Base-by-base conservation (phyloP, 129 eudicot genomes). In the Flaveria sonorensis region DNA sequence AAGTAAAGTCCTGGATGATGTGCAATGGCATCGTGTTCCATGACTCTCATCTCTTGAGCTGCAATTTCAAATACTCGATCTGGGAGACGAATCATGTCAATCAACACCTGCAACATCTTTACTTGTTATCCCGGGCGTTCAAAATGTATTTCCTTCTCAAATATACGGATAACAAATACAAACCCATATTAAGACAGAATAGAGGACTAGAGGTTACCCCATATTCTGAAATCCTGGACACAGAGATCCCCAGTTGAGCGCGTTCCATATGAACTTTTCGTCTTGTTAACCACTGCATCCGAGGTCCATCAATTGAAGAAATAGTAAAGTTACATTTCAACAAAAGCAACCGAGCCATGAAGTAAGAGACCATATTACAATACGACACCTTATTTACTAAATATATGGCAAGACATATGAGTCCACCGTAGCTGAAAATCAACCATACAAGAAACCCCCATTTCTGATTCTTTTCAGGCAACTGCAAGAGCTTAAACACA, bases 381-480 rank as follows among this genome's bases (percentile, higher is more conserved):
- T 50, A 28, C 56, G 66, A 48, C 70, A 94, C 99, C 99, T 95
- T 95, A 68, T 91, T 88, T 50, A 83, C 80, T 71, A 82, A 83
- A 79, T 89, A 70, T 86, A 83, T 82, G 70, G 88, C 97, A 76
- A 95, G 88, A 85, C 96, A 89, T 23, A 77, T 10, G 74, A 95
- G 99, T 76, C 97, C 99, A 76, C 92, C 88, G 61, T 89, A 95
- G 87, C 97, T 95, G 86, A 95, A 95, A 50, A 95, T 87, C 82
- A 95, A 86, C 99, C 99, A 95, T 72, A 95, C 89, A 76, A 95
- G 88, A 82, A 95, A 95, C 7, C 99, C 99, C 92, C 97, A 95
- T 71, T 91, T 95, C 86, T 95, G 99, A 66, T 96, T 94, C 61
- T 89, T 92, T 85, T 89, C 96, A 40, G 99, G 97, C 87, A 95